Evolutionary conservation across 2,329 filamentous ascomycete species (phyloP), one percentile per base, ranked within the genome.

Genomic region (Dactylonectria estremocensis): DNA sequence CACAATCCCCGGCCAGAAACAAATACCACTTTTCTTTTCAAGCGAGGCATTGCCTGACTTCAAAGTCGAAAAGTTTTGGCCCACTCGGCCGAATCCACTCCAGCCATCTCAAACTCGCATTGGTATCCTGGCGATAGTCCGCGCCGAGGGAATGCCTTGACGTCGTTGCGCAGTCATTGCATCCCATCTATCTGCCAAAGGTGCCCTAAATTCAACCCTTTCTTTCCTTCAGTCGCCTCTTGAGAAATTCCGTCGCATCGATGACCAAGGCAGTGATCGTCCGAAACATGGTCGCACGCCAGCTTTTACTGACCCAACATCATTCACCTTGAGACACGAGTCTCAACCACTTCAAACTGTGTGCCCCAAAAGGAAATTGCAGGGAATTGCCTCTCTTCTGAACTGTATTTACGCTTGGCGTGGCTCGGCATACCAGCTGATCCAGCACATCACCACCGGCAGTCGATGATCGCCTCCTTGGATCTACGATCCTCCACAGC

Each of bases 111-210:
- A 53, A n/a, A 53, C 50, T 53, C 9, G 18, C n/a, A 22, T 37
- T 53, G 5, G n/a, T 35, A 13, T 10, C 28, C 8, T 58, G 37
- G 18, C 28, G 11, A 31, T 35, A 31, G 60, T 62, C 56, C 65
- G 63, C 35, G 33, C 52, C 58, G 31, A 28, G 61, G 71, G 71
- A 74, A 74, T 62, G 54, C 48, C 50, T 63, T 60, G 49, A 56
- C 69, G 60, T 62, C 63, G 60, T 46, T 18, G 35, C 14, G 14
- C 20, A 33, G 50, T 31, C 31, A 22, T 66, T 62, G 56, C 63
- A 60, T 70, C 50, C 45, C 62, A n/a, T 68, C 46, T 53, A 55
- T 60, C 55, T 57, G 50, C 16, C 46, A 60, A n/a, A n/a, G n/a
- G n/a, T 43, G 40, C 49, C 37, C 31, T 54, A 9, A 35, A 24